phyloP scores from a whole-genome alignment of 2,329 filamentous ascomycete species.

The Fusarium concolor region DNA sequence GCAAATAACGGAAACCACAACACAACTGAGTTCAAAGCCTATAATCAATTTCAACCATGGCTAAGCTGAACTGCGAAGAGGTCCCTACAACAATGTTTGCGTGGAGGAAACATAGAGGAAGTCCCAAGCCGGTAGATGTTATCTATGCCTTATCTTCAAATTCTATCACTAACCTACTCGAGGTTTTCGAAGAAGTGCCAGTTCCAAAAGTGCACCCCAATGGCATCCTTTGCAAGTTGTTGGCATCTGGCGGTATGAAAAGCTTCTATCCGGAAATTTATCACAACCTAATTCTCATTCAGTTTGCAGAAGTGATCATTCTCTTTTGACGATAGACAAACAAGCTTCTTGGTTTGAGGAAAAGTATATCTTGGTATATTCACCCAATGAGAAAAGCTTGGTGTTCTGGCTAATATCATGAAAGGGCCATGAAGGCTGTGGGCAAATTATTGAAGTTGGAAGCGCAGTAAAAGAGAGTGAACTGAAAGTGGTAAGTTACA shows the following conservation, averaged over 20 bases:
- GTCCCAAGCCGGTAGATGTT: constrained; percentile 25
- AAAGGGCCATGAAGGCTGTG: constrained; percentile 39
- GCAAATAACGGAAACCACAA: no score
- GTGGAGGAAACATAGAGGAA: constrained; percentile 52
- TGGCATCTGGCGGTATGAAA: constrained; percentile 25
- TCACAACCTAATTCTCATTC: not conserved
- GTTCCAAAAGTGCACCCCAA: not conserved
- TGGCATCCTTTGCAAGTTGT: constrained; percentile 28
- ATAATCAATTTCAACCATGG: not conserved
- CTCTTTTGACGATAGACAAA: constrained; percentile 33
- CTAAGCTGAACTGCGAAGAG: not conserved
- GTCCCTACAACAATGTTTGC: constrained; percentile 47
- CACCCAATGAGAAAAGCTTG: no score
- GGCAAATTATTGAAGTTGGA: constrained; percentile 27
- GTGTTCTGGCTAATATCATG: not conserved
- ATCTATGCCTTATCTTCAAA: fast-evolving
- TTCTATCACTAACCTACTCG: fast-evolving
- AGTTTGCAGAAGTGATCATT: constrained; percentile 34
- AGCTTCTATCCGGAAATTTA: fast-evolving
- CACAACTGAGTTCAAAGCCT: no score
- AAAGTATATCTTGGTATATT: constrained; percentile 25
- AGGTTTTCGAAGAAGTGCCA: constrained; percentile 22
- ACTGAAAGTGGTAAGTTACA: constrained; percentile 21
- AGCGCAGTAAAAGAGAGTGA: not conserved
- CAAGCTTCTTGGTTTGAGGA: constrained; percentile 39